Conservation (phyloP, 257 asterid genomes). For the Ilex aquifolium region DNA sequence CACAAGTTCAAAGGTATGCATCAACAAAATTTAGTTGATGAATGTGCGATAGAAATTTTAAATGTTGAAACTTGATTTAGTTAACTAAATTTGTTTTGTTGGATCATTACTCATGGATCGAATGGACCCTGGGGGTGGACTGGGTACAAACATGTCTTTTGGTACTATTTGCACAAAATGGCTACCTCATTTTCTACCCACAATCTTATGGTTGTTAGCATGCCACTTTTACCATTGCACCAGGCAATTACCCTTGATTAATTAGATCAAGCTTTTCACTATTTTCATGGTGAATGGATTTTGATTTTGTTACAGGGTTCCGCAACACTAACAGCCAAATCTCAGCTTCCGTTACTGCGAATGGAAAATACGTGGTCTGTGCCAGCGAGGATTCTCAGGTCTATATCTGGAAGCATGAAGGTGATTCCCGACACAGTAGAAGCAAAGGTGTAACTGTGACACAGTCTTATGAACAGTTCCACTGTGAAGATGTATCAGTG, state of each 20-base stretch:
- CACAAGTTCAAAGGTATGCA: slow-evolving; percentile 90
- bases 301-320: slow-evolving; percentile 52
- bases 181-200: no score
- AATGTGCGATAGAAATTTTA: slow-evolving; percentile 6
- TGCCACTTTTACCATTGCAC: no score
- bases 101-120: no score
- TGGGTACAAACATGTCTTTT: no score
- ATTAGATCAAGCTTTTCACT: no score
- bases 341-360: slow-evolving; percentile 78
- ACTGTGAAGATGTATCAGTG: slow-evolving; percentile 84
- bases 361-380: slow-evolving; percentile 74
- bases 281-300: slow-evolving; percentile 1
- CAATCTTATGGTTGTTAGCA: no score
- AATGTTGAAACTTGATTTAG: background rate
- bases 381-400: slow-evolving; percentile 96
- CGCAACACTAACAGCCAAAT: slow-evolving; percentile 88
- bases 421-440: slow-evolving; percentile 72
- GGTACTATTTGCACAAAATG: no score
- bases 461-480: slow-evolving; percentile 73
- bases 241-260: no score
- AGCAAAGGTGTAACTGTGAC: slow-evolving; percentile 70
- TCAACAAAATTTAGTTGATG: background rate
- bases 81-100: no score
- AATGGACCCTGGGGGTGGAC: no score
- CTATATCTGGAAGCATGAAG: slow-evolving; percentile 92